phyloP scores from a whole-genome alignment of 179 eudicot species.

The Spergularia azorica region DNA sequence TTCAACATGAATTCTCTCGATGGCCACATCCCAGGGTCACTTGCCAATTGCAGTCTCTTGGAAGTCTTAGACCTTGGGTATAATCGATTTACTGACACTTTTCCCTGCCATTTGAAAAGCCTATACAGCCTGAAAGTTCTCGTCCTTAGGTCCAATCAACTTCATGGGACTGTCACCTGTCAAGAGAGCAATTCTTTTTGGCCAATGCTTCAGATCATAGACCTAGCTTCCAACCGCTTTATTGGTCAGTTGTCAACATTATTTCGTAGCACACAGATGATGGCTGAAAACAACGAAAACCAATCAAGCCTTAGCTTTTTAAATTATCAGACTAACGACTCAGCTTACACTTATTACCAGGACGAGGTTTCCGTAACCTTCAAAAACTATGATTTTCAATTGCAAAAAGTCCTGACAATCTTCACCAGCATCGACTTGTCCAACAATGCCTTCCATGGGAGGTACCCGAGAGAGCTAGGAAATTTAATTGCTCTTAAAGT shows the following conservation, averaged over 20 bases:
- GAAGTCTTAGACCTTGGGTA: conserved; percentile 41
- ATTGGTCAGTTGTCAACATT: conserved; percentile 29
- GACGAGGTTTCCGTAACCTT: conserved; percentile 38
- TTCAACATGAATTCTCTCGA: conserved; percentile 28
- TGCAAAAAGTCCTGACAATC: conserved; percentile 43
- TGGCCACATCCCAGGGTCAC: conserved; percentile 43
- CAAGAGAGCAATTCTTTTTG: not conserved
- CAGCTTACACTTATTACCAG: conserved; percentile 30
- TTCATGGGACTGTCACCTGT: conserved; percentile 28
- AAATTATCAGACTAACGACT: not conserved
- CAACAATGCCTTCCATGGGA: conserved; percentile 40
- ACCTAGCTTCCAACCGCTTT: conserved; percentile 47
- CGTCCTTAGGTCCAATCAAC: conserved; percentile 35
- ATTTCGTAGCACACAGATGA: conserved; percentile 36
- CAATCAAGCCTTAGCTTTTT: not conserved
- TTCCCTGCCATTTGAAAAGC: conserved; percentile 40
- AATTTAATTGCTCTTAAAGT: conserved; percentile 31
- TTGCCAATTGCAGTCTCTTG: conserved; percentile 25
- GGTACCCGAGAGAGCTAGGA: conserved; percentile 42
- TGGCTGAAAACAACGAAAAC: not conserved
- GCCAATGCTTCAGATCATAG: conserved; percentile 49
- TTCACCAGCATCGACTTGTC: conserved; percentile 56
- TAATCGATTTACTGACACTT: conserved; percentile 33
- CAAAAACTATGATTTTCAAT: conserved; percentile 41
- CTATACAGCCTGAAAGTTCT: conserved; percentile 25